phyloP scores from a whole-genome alignment of 768 basidiomycete species.

The Boletus edulis region DNA sequence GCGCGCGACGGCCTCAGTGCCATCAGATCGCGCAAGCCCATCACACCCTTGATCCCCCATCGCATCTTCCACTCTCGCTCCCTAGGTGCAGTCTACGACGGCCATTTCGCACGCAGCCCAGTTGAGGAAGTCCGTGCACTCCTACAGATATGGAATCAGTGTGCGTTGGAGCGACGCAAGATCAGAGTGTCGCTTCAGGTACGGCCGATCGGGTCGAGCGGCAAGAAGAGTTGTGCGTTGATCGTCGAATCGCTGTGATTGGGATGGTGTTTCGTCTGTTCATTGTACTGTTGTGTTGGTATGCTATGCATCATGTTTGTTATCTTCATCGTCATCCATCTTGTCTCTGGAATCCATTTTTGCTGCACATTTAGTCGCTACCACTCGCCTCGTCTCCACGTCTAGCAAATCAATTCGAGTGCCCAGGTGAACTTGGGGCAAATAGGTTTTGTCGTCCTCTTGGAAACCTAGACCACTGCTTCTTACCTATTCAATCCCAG shows the following conservation, averaged over 20 bases:
- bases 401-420: too few relatives aligned
- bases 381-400: too few relatives aligned
- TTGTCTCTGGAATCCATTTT: neutral
- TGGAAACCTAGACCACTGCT: too few relatives aligned
- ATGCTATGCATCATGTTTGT: neutral
- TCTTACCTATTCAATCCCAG: too few relatives aligned
- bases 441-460: too few relatives aligned
- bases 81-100: slow-evolving; percentile 20
- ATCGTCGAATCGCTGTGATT: slow-evolving; percentile 27
- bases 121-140: slow-evolving; percentile 25
- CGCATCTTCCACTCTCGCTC: slow-evolving; percentile 14
- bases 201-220: neutral
- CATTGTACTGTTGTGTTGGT: neutral
- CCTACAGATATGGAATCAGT: slow-evolving; percentile 30
- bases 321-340: neutral
- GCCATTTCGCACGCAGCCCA: slow-evolving; percentile 15
- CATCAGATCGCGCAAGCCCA: slow-evolving; percentile 22
- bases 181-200: slow-evolving; percentile 19
- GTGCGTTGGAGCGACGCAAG: slow-evolving; percentile 33
- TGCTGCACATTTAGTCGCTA: neutral
- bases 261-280: neutral
- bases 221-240: slow-evolving; percentile 11
- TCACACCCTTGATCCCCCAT: slow-evolving; percentile 9
- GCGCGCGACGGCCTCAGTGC: slow-evolving; percentile 21
- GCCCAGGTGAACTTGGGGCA: too few relatives aligned